A percentile compares a stretch with the other conserved stretches of the same genome.
Evolutionary conservation across 805 yeast species (phyloP).

Genomic region (Yarrowia sp.): DNA sequence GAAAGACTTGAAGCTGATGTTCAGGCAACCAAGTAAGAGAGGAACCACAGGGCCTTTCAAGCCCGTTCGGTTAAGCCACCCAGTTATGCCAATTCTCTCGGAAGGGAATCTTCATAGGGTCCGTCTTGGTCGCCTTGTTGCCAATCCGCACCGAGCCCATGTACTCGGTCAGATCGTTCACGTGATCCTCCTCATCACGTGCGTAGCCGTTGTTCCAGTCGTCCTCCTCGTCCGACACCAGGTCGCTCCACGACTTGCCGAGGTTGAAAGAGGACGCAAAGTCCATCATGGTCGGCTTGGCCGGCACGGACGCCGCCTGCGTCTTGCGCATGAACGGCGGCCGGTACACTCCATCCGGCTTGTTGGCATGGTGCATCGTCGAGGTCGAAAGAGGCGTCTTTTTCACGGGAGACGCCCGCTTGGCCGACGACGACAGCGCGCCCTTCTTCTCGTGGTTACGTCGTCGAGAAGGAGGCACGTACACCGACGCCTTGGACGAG

Average conservation of each 20-base stretch:
- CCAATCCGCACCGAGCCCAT: constrained; percentile 18
- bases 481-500: constrained; percentile 26
- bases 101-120: constrained; percentile 25
- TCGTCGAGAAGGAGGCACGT: constrained; percentile 19
- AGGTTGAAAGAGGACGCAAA: constrained; percentile 32
- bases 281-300: constrained; percentile 28
- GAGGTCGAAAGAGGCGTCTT: constrained; percentile 10
- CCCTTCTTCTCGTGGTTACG: constrained; percentile 29
- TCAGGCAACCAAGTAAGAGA: no score
- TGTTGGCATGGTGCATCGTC: not conserved
- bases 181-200: constrained; percentile 23
- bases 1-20: no score
- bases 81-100: constrained; percentile 23
- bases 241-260: constrained; percentile 37
- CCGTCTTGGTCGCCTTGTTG: constrained; percentile 1
- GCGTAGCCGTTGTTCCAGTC: constrained; percentile 29
- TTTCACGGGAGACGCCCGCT: constrained; percentile 9
- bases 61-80: constrained; percentile 3
- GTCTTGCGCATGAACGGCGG: constrained; percentile 21
- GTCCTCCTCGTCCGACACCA: constrained; percentile 35
- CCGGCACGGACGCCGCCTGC: constrained; percentile 13
- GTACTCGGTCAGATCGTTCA: constrained; percentile 13
- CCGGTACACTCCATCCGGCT: constrained; percentile 9
- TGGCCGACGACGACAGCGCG: constrained; percentile 32
- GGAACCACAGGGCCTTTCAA: no score